Evolutionary conservation across 768 basidiomycete species (phyloP), one percentile per base, ranked within the genome.

Genomic region (Hypholoma fasciculare): DNA sequence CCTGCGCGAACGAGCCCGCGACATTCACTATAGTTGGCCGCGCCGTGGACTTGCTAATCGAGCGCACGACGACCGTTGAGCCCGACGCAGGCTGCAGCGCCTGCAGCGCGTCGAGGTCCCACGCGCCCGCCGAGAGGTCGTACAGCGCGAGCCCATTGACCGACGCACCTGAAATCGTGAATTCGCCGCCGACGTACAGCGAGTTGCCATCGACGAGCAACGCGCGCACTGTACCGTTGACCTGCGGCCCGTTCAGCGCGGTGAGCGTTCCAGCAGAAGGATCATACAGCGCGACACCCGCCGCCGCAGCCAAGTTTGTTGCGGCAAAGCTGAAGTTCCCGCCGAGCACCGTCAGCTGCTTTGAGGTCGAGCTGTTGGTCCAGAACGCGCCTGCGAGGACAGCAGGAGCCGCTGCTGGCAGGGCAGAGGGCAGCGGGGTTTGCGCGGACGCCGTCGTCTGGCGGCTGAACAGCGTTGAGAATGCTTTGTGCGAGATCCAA

Each of bases 381-480:
- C 93, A 98, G 77, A 94, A 98, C 2, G 84, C 82, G 34, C 93
- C 96, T 0, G 92, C 82, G 54, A 97, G 78, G 59, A 98, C 85
- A 16, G 92, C 87, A 0, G 94, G 93, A 1, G 93, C 90, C 1
- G 82, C 75, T 1, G 86, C 78, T 9, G 84, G 72, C 27, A 83
- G 77, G 1, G 74, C 44, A 14, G 82, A 54, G 14, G 91, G 88
- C n/a, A 92, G 80, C 1, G 76, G 71, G 23, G 57, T 42, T 47
- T 57, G 54, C 1, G 72, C 60, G 43, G 71, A 68, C n/a, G 76
- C 12, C 14, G 51, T 14, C 11, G 56, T 66, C 70, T 89, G 90
- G 60, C 87, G 82, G 52, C 72, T 65, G 67, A 82, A 81, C 34
- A 87, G 49, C 42, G 72, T 69, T 23, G 76, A 72, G 38, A 82